Percentiles rank a stretch among this genome's conserved stretches.
These are phyloP conservation scores for Takashimella koratensis DNA, from an alignment of 1,284 basidiomycete genomes.

Conservation along the genomic window DNA sequence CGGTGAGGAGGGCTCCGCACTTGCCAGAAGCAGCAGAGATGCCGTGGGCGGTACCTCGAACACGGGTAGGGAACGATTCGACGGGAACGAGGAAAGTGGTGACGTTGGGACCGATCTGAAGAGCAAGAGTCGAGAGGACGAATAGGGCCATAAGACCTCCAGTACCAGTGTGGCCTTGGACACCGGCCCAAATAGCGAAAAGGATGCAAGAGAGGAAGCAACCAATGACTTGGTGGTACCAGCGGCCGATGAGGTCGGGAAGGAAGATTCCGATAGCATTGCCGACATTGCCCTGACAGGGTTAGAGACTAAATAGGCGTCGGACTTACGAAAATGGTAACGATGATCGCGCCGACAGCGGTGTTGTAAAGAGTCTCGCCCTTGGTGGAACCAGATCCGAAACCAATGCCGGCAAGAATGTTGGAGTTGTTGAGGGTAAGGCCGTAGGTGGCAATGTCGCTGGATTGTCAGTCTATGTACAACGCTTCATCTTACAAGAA, in stretches of 20 bases:
- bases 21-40: constrained; percentile 80
- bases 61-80: constrained; percentile 81
- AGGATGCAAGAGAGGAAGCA: not conserved
- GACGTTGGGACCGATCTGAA: constrained; percentile 62
- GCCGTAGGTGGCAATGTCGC: constrained; percentile 55
- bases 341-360: constrained; percentile 58
- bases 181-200: constrained; percentile 6
- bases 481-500: too few species aligned
- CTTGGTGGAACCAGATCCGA: constrained; percentile 1
- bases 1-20: constrained; percentile 53
- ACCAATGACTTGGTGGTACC: not conserved
- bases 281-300: constrained; percentile 50
- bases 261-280: constrained; percentile 6
- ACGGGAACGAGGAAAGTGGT: constrained; percentile 79
- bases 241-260: constrained; percentile 2
- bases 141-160: constrained; percentile 2
- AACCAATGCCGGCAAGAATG: constrained; percentile 4
- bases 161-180: not conserved
- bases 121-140: constrained; percentile 39
- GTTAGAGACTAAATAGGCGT: too few species aligned
- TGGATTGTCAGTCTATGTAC: too few species aligned
- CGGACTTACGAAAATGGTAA: constrained; percentile 62
- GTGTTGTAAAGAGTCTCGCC: constrained; percentile 44
- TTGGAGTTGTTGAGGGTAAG: constrained; percentile 3
- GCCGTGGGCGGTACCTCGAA: constrained; percentile 77